phyloP scores from a whole-genome alignment of 176 grass and related monocot species.

The Aegilops sharonensis region DNA sequence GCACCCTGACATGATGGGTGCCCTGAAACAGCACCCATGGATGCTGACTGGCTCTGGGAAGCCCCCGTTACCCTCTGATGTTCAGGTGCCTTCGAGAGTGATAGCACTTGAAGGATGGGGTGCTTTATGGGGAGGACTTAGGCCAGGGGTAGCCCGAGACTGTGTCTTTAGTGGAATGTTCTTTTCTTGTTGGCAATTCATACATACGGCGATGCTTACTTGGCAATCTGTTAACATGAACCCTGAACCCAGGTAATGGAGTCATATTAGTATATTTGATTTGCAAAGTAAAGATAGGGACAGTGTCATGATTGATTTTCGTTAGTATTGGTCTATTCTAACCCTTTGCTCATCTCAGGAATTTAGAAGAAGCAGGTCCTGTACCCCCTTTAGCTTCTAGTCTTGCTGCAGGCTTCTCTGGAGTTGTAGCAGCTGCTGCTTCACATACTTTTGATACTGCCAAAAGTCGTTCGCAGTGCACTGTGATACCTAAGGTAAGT shows the following conservation, averaged over 20 bases:
- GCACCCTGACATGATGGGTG: constrained; percentile 59
- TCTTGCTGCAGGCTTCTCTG: constrained; percentile 80
- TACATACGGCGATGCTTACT: constrained; percentile 76
- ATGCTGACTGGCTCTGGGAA: constrained; percentile 90
- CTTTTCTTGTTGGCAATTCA: constrained; percentile 92
- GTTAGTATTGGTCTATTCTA: constrained; percentile 6
- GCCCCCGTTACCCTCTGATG: constrained; percentile 75
- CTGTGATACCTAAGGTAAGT: constrained; percentile 81
- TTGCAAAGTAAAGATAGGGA: constrained; percentile 11
- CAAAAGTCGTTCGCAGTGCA: constrained; percentile 82
- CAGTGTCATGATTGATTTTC: not conserved
- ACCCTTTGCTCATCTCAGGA: constrained; percentile 44
- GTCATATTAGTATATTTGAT: not conserved
- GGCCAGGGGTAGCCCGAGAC: constrained; percentile 73
- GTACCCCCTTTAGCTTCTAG: constrained; percentile 69
- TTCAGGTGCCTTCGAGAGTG: constrained; percentile 65
- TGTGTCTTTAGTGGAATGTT: constrained; percentile 87
- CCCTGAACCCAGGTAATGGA: constrained; percentile 71
- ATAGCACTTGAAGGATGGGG: constrained; percentile 85
- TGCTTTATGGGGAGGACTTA: constrained; percentile 88
- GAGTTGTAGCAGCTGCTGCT: constrained; percentile 63
- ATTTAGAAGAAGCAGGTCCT: constrained; percentile 72
- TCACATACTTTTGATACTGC: constrained; percentile 95
- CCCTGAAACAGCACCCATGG: constrained; percentile 84
- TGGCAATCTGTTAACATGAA: constrained; percentile 76